These are phyloP conservation scores for Trichoderma harzianum DNA, from an alignment of 2,329 filamentous ascomycete genomes.

Conservation along the genomic window DNA sequence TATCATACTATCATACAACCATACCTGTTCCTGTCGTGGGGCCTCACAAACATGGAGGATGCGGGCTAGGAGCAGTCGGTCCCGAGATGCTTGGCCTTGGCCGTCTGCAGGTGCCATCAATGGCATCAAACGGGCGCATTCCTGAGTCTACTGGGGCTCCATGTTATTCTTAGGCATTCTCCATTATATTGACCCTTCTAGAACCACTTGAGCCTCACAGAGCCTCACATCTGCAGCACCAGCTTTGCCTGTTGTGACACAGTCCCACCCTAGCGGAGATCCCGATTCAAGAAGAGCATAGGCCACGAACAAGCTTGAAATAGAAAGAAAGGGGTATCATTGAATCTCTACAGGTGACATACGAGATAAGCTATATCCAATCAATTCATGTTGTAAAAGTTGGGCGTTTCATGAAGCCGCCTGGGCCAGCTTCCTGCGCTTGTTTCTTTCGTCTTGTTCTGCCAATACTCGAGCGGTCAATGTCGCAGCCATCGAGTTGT, in stretches of 20 bases:
- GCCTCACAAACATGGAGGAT: not conserved
- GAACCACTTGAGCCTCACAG: not conserved
- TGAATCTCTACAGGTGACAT: slow-evolving; percentile 3
- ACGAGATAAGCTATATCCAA: slow-evolving; percentile 1
- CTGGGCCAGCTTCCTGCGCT: slow-evolving; percentile 65
- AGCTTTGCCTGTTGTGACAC: not conserved
- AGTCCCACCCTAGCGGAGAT: not conserved
- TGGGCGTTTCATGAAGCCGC: slow-evolving; percentile 1
- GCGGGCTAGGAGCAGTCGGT: not conserved
- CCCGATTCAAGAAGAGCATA: not conserved
- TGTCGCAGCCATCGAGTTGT: slow-evolving; percentile 80
- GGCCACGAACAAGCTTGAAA: not conserved
- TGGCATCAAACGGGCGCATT: not conserved
- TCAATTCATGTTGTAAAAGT: not conserved
- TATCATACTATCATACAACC: not conserved
- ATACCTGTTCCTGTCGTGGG: not conserved
- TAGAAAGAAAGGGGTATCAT: slow-evolving; percentile 16
- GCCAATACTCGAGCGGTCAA: slow-evolving; percentile 82
- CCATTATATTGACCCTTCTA: not conserved
- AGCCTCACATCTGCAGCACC: not conserved
- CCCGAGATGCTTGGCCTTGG: not conserved
- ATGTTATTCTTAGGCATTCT: not conserved
- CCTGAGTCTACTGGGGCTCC: not conserved
- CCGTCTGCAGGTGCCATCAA: not conserved
- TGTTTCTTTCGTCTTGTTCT: slow-evolving; percentile 81